Evolutionary conservation across 2,329 filamentous ascomycete species (phyloP), one percentile per base, ranked within the genome.

Genomic region (Ascosphaera acerosa): DNA sequence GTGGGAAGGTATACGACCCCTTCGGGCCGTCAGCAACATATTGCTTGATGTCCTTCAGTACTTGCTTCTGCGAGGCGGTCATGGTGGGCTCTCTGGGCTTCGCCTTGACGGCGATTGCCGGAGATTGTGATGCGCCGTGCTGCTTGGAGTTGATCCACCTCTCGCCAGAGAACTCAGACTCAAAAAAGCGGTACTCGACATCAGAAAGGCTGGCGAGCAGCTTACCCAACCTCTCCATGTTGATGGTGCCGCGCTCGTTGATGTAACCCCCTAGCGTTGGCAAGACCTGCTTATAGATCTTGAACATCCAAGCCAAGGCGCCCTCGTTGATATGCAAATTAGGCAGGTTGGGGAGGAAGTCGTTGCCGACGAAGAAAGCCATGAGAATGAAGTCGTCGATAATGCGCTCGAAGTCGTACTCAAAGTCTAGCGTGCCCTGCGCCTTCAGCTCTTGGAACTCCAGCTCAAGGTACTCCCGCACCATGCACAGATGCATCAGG

Each of bases 351-450:
- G 87, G 87, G 51, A 97, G 64, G 57, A 97, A 97, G 64, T 97
- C 87, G 53, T 97, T 97, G 48, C 87, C 87, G 44, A 97, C 80
- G 52, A 97, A 97, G 58, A 97, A 97, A 30, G 82, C 84, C 81
- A 97, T 92, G 37, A 97, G 66, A 48, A 97, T 94, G 53, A 97
- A 97, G 59, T 97, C 87, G 50, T 97, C 87, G 55, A 97, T 94
- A 46, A 97, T 70, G 39, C 76, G 70, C 58, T 97, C 87, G 63
- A 97, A 74, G 47, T 97, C 76, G 47, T 89, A 97, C 30, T 68
- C 59, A 43, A 92, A 82, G 25, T 58, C 61, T 41, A 91, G 59
- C 42, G 60, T 58, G 12, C 71, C 75, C 15, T 74, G 65, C 44
- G 72, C 57, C 51, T 87, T 71, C 41, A 97, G 57, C 39, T 92